Conservation (phyloP, 2,329 filamentous ascomycete genomes). For the Chaetomium sp. region DNA sequence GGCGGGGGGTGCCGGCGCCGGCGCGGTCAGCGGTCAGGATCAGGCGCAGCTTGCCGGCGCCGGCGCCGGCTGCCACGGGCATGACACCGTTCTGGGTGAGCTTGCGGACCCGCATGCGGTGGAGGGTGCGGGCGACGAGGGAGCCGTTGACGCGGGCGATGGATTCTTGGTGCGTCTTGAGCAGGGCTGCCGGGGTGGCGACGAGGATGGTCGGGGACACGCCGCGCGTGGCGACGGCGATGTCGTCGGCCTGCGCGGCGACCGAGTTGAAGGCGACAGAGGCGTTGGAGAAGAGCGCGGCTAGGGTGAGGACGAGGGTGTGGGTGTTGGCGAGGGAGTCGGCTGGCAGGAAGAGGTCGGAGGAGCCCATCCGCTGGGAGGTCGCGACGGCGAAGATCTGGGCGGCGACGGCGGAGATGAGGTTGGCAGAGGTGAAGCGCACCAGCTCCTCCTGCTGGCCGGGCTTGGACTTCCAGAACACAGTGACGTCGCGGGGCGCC, state of each 20-base stretch:
- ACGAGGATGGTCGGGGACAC: conserved; percentile 82
- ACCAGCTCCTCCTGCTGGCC: conserved; percentile 68
- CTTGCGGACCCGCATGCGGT: conserved; percentile 70
- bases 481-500: conserved; percentile 59
- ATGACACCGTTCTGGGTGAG: conserved; percentile 73
- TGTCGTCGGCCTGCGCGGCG: conserved; percentile 70
- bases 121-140: conserved; percentile 66
- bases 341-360: conserved; percentile 82
- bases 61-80: conserved; percentile 61
- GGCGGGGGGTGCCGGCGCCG: conserved; percentile 61
- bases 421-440: conserved; percentile 77
- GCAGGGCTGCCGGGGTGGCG: conserved; percentile 72
- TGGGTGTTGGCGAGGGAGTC: conserved; percentile 80
- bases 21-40: conserved; percentile 77
- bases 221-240: conserved; percentile 71
- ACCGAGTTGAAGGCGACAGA: conserved; percentile 89
- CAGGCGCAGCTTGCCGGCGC: conserved; percentile 69
- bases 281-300: conserved; percentile 80
- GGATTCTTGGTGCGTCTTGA: conserved; percentile 66
- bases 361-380: conserved; percentile 69
- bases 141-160: conserved; percentile 58
- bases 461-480: conserved; percentile 65
- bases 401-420: conserved; percentile 83
- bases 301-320: conserved; percentile 76
- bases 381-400: conserved; percentile 76